Conservation (phyloP, 164 flowering plant genomes). For the Litsea cubeba region DNA sequence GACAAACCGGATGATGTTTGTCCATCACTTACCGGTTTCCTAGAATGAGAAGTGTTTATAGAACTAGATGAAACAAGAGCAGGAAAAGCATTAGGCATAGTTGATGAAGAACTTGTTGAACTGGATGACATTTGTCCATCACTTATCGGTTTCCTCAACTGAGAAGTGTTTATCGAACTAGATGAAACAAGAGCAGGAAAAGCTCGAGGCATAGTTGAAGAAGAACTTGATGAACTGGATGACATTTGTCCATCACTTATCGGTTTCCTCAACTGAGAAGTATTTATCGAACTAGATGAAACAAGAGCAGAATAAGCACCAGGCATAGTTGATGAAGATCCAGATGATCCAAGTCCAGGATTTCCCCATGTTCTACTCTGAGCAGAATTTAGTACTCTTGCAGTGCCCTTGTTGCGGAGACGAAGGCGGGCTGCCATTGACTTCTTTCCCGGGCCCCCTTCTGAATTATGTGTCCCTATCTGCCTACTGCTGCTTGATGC, state of each 20-base stretch:
- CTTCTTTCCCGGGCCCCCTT: conserved; percentile 24
- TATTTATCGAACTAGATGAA: conserved; percentile 12
- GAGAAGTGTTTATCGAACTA: conserved; percentile 13
- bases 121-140: conserved; percentile 28
- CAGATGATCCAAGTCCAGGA: conserved; percentile 14
- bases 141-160: conserved; percentile 6
- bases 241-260: conserved; percentile 20
- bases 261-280: conserved; percentile 10
- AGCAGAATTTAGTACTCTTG: conserved; percentile 27
- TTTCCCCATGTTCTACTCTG: conserved; percentile 32
- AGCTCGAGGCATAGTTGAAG: conserved; percentile 19
- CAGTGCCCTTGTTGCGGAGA: conserved; percentile 32
- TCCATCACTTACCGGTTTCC: conserved; percentile 15
- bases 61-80: conserved; percentile 8
- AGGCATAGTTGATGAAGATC: conserved; percentile 19
- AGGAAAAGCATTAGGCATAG: conserved; percentile 13
- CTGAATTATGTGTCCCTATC: conserved; percentile 24
- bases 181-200: conserved; percentile 5
- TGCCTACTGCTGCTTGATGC: conserved; percentile 36
- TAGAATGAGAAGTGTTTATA: conserved; percentile 15
- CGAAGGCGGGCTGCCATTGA: conserved; percentile 78
- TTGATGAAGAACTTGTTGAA: conserved; percentile 19
- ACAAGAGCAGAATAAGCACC: conserved; percentile 4
- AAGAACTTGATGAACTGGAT: conserved; percentile 32
- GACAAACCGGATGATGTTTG: conserved; percentile 31